phyloP scores from a whole-genome alignment of 2,329 filamentous ascomycete genomes.

The Diaporthe citri region DNA sequence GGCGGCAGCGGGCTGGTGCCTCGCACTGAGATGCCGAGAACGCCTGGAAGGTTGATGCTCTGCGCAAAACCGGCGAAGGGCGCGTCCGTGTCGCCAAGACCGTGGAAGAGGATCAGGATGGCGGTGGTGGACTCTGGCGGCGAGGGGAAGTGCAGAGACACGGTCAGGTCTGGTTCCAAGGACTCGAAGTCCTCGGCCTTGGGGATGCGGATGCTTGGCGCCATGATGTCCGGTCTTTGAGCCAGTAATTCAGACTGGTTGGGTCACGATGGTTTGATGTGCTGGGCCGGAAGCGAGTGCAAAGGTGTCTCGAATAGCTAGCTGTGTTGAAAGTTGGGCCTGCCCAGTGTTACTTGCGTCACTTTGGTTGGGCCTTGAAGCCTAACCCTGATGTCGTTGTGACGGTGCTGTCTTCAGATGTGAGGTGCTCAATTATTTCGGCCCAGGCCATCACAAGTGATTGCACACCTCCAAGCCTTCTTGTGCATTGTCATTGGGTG shows the following conservation, averaged over 20 bases:
- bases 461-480: not conserved
- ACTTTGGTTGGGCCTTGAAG: conserved; percentile 1
- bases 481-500: not conserved
- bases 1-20: conserved; percentile 78
- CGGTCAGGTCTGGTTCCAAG: conserved; percentile 56
- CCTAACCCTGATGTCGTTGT: conserved; percentile 17
- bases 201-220: conserved; percentile 61
- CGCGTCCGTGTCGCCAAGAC: conserved; percentile 80
- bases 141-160: conserved; percentile 62
- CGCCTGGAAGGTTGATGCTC: conserved; percentile 80
- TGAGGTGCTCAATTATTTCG: not conserved
- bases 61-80: conserved; percentile 78
- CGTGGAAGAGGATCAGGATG: conserved; percentile 85
- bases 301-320: not conserved
- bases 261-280: not conserved
- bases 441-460: not conserved
- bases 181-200: conserved; percentile 62
- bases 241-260: not conserved
- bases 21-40: conserved; percentile 79
- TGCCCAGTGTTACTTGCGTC: conserved; percentile 20
- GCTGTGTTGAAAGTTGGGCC: not conserved
- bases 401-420: not conserved
- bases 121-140: conserved; percentile 76
- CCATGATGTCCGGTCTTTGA: conserved; percentile 47
- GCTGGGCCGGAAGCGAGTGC: not conserved